Evolutionary conservation across 208 protist genomes (phyloP).

Genomic region (Trichomonas tenax): DNA sequence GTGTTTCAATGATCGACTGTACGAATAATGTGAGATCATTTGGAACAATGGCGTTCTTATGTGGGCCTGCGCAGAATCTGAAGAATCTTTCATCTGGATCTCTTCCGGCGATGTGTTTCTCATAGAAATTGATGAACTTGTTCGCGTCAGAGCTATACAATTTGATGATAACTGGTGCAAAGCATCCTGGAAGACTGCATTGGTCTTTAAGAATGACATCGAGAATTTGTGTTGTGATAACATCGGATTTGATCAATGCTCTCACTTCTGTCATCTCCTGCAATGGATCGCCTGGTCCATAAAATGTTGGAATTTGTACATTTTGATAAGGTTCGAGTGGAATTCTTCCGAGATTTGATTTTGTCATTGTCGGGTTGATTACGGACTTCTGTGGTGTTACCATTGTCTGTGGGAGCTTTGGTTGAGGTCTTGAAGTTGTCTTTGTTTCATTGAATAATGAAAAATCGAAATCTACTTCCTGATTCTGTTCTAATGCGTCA

Average conservation of each 20-base stretch:
- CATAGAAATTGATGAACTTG: neutral
- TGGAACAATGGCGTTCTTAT: neutral
- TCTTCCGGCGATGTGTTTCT: neutral
- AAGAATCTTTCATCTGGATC: conserved; percentile 15
- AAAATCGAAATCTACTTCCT: conserved; percentile 7
- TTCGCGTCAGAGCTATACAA: neutral
- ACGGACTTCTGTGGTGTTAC: neutral
- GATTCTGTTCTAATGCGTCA: neutral
- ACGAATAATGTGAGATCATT: neutral
- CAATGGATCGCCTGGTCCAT: neutral
- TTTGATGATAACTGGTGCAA: neutral
- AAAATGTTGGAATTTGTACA: neutral
- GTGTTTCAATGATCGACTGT: neutral
- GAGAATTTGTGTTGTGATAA: neutral
- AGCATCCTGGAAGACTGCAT: conserved; percentile 5
- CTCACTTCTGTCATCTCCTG: neutral
- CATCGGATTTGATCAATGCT: neutral
- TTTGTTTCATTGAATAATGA: neutral
- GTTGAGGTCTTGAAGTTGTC: neutral
- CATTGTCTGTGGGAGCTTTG: neutral
- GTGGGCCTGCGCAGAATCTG: neutral
- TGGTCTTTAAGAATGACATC: neutral
- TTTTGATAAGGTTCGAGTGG: neutral
- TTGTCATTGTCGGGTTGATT: neutral
- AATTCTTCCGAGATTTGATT: neutral